Percentiles rank a stretch among this genome's conserved stretches.
phyloP scores from a whole-genome alignment of 805 yeast genomes.

The Metschnikowia colocasiae region DNA sequence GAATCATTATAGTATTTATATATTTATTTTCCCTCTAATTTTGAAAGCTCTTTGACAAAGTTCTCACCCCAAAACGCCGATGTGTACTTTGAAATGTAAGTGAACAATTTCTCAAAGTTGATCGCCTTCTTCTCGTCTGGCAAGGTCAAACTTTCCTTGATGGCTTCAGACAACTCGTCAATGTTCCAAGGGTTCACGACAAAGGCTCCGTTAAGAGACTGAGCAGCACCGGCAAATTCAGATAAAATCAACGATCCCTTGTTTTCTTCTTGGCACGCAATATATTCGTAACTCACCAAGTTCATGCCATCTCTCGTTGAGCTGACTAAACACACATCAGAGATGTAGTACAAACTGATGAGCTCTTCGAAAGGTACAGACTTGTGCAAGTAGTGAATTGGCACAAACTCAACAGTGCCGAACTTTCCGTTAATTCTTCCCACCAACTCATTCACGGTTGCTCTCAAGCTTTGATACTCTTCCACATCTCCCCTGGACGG shows the following conservation, averaged over 20 bases:
- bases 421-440: slow-evolving; percentile 95
- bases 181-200: slow-evolving; percentile 98
- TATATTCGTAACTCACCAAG: slow-evolving; percentile 91
- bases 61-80: slow-evolving; percentile 97
- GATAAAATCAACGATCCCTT: slow-evolving; percentile 85
- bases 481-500: slow-evolving; percentile 98
- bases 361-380: slow-evolving; percentile 88
- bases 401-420: slow-evolving; percentile 96
- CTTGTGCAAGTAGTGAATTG: slow-evolving; percentile 94
- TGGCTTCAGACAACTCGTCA: slow-evolving; percentile 84
- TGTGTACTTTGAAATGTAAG: slow-evolving; percentile 88
- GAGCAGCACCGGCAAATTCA: slow-evolving; percentile 99
- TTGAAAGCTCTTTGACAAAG: slow-evolving; percentile 80
- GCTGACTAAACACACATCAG: slow-evolving; percentile 89
- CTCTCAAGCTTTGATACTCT: slow-evolving; percentile 89
- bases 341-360: slow-evolving; percentile 76
- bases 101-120: slow-evolving; percentile 80
- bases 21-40: slow-evolving; percentile 16
- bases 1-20: background rate
- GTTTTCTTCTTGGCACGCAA: slow-evolving; percentile 86
- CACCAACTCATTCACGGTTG: slow-evolving; percentile 92
- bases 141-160: slow-evolving; percentile 80
- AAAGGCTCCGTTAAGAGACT: slow-evolving; percentile 87
- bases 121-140: slow-evolving; percentile 74
- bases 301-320: slow-evolving; percentile 99